Evolutionary conservation across 2,329 filamentous ascomycete genomes (phyloP).

Genomic region (Coleophoma eucalyptorum): DNA sequence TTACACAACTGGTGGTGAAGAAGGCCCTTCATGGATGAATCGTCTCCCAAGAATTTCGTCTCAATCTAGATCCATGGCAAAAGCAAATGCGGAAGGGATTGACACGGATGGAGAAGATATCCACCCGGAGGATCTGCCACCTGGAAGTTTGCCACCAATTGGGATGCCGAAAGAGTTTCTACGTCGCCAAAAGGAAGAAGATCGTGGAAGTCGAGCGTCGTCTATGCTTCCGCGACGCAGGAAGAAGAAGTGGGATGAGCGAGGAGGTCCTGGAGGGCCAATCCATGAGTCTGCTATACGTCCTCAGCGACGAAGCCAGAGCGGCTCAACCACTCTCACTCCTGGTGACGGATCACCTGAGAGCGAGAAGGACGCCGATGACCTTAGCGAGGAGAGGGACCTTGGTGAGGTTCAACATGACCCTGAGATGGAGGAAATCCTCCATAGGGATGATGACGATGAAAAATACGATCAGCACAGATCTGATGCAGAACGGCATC

Average conservation of each 20-base stretch:
- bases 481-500: slow-evolving; percentile 24
- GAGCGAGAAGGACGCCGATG: slow-evolving; percentile 20
- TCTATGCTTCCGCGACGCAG: slow-evolving; percentile 58
- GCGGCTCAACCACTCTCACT: slow-evolving; percentile 24
- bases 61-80: slow-evolving; percentile 74
- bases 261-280: slow-evolving; percentile 73
- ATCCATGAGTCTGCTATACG: slow-evolving; percentile 87
- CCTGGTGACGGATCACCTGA: slow-evolving; percentile 22
- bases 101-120: slow-evolving; percentile 67
- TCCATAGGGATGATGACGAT: slow-evolving; percentile 26
- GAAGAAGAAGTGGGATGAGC: slow-evolving; percentile 65
- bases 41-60: slow-evolving; percentile 71
- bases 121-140: slow-evolving; percentile 57
- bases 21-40: slow-evolving; percentile 93
- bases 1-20: slow-evolving; percentile 85
- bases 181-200: slow-evolving; percentile 78
- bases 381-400: slow-evolving; percentile 27
- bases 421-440: slow-evolving; percentile 28
- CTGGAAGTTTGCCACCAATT: slow-evolving; percentile 68
- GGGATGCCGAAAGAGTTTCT: slow-evolving; percentile 74
- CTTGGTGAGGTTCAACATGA: slow-evolving; percentile 29
- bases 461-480: slow-evolving; percentile 26
- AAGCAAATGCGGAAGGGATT: slow-evolving; percentile 76
- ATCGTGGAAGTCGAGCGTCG: slow-evolving; percentile 55
- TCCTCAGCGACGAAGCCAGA: slow-evolving; percentile 43